Percentiles rank a stretch among this genome's conserved stretches.
phyloP scores from a whole-genome alignment of 805 yeast genomes.

The Lachancea thermotolerans region DNA sequence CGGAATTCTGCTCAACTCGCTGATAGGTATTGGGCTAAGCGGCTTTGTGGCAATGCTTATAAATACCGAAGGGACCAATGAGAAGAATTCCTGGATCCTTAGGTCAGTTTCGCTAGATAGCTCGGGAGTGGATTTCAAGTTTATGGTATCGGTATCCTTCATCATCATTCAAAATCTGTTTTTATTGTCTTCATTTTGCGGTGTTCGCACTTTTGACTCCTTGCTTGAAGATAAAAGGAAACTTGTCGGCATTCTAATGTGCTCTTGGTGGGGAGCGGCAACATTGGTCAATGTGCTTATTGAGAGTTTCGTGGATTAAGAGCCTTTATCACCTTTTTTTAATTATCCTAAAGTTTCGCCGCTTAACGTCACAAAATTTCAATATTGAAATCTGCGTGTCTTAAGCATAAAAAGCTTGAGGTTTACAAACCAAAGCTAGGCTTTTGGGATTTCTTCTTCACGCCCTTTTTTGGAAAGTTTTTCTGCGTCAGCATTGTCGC shows the following conservation, averaged over 20 bases:
- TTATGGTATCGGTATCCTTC: conserved; percentile 22
- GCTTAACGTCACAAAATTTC: neutral
- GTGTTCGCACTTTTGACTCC: neutral
- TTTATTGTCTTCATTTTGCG: conserved; percentile 17
- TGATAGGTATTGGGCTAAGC: conserved; percentile 77
- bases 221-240: conserved; percentile 2
- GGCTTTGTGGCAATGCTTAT: conserved; percentile 44
- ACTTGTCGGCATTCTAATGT: conserved; percentile 7
- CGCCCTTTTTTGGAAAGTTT: no score
- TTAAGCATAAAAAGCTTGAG: neutral
- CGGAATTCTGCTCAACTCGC: conserved; percentile 73
- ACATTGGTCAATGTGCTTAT: conserved; percentile 4
- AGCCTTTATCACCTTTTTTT: neutral
- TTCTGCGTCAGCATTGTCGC: no score
- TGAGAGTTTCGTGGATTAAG: neutral
- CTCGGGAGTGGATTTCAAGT: conserved; percentile 14
- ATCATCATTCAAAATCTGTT: conserved; percentile 19
- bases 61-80: conserved; percentile 7
- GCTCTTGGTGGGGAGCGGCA: conserved; percentile 9
- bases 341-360: neutral
- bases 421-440: no score
- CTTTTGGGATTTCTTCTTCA: no score
- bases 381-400: neutral
- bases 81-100: conserved; percentile 20
- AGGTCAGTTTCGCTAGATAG: conserved; percentile 18